A percentile compares a stretch with the other conserved stretches of the same genome.
Evolutionary conservation across 2,329 filamentous ascomycete species (phyloP).

Genomic region (Aschersonia sp.): DNA sequence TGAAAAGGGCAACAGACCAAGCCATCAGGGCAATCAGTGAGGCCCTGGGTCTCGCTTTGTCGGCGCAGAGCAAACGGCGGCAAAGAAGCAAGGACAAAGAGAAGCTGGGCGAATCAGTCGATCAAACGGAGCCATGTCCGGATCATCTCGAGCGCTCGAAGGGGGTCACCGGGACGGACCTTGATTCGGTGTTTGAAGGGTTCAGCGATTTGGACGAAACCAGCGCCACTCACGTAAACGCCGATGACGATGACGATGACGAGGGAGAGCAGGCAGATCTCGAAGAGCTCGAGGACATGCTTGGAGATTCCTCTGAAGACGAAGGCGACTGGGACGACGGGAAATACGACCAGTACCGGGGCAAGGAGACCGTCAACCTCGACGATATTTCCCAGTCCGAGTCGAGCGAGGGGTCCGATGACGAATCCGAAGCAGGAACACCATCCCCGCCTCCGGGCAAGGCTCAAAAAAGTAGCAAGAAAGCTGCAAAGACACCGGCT

Average conservation of each 20-base stretch:
- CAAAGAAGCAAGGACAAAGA: constrained; percentile 18
- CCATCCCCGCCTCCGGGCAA: constrained; percentile 13
- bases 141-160: neutral
- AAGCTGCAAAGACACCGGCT: constrained; percentile 5
- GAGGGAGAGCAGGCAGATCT: constrained; percentile 18
- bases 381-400: constrained; percentile 25
- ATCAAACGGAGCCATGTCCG: constrained; percentile 5
- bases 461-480: constrained; percentile 7
- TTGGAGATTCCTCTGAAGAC: constrained; percentile 29
- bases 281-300: constrained; percentile 28
- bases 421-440: constrained; percentile 13
- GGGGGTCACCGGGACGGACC: constrained; percentile 7
- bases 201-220: constrained; percentile 8
- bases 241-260: constrained; percentile 9
- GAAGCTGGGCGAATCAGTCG: constrained; percentile 14
- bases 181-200: constrained; percentile 22
- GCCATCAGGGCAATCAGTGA: constrained; percentile 34
- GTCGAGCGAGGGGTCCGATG: constrained; percentile 13
- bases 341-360: constrained; percentile 14
- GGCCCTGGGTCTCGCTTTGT: constrained; percentile 30
- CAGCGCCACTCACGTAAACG: constrained; percentile 7
- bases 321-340: constrained; percentile 24
- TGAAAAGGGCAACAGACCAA: constrained; percentile 32
- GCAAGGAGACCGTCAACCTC: constrained; percentile 20
- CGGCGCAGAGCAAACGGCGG: constrained; percentile 21